Base-by-base conservation (phyloP, 352 stramenopile species). In the Pythium vanterpoolii region DNA sequence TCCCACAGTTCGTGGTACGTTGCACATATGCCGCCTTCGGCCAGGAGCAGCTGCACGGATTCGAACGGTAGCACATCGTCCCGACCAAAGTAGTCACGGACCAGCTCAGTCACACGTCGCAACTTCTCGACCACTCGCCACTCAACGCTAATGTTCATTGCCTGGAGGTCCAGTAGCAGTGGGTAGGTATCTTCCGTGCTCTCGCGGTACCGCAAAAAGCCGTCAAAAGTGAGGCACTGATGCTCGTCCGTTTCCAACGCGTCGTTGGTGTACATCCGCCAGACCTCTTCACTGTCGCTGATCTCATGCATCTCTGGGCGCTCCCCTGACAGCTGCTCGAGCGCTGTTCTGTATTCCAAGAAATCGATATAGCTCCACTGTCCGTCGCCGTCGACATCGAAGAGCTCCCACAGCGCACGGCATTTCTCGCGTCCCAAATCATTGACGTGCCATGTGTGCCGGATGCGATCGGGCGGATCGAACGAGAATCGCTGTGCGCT, bases 191-290 rank as follows among this genome's bases (percentile, higher is more conserved):
- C 61, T 40, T 91, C 76, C 33, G 83, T 68, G 3, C 59, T 49
- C 39, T 89, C 77, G 36, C 82, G 65, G 24, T 81, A 85, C 39
- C 72, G 62, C 14, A 83, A 36, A 56, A 89, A 91, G 1, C 82
- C 82, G 1, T 78, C 45, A 52, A 91, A 76, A 24, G 77, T 86
- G 19, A 91, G 71, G 16, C 63, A 56, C 1, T 69, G 49, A 21
- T 72, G 31, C 23, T 55, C 53, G 40, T 86, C 66, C 27, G 74
- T 57, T 38, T 79, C 73, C 23, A 72, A 83, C 5, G 72, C 47
- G 38, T 89, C 82, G 56, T 55, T 83, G 72, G 81, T 87, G 51
- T 74, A 83, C 79, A 89, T 89, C 4, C 65, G 66, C 82, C 79
- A 91, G 7, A 76, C 51, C 59, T 91, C 77, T 9, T 48, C 38